A percentile compares a stretch with the other conserved stretches of the same genome.
Evolutionary conservation across 2,329 filamentous ascomycete species (phyloP).

Genomic region (Colletotrichum noveboracense): DNA sequence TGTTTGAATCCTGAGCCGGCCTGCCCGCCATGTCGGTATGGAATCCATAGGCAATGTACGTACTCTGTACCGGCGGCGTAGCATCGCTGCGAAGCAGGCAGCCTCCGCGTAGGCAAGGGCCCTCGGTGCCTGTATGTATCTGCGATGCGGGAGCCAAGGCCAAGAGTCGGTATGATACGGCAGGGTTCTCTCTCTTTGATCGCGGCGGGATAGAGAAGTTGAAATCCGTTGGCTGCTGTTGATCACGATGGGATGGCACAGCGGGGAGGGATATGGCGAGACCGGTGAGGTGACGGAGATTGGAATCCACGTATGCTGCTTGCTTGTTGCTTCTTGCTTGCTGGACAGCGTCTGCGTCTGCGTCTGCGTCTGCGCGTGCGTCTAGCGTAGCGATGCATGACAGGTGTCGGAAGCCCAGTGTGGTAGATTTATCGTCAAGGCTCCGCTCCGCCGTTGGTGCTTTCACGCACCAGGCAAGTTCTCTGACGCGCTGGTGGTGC

Average conservation of each 20-base stretch:
- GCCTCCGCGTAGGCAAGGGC: background rate
- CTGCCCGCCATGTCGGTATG: background rate
- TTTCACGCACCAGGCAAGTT: background rate
- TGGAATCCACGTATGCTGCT: background rate
- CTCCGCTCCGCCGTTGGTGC: background rate
- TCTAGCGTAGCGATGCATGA: background rate
- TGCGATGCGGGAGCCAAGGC: background rate
- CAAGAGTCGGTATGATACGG: background rate
- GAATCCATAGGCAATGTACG: background rate
- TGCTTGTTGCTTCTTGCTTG: background rate
- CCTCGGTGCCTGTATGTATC: background rate
- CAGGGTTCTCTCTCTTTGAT: background rate
- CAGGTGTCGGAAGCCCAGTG: background rate
- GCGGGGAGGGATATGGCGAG: background rate
- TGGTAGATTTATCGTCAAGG: background rate
- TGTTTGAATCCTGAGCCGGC: background rate
- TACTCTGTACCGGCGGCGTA: background rate
- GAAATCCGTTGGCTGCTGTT: background rate
- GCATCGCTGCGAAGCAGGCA: background rate
- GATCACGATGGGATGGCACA: background rate
- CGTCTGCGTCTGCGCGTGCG: background rate
- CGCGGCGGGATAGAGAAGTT: background rate
- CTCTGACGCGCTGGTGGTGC: background rate
- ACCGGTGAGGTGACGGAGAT: background rate
- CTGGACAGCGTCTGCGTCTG: background rate